Evolutionary conservation across 805 yeast species (phyloP), one percentile per base, ranked within the genome.

Genomic region (Saturnispora ahearnii): DNA sequence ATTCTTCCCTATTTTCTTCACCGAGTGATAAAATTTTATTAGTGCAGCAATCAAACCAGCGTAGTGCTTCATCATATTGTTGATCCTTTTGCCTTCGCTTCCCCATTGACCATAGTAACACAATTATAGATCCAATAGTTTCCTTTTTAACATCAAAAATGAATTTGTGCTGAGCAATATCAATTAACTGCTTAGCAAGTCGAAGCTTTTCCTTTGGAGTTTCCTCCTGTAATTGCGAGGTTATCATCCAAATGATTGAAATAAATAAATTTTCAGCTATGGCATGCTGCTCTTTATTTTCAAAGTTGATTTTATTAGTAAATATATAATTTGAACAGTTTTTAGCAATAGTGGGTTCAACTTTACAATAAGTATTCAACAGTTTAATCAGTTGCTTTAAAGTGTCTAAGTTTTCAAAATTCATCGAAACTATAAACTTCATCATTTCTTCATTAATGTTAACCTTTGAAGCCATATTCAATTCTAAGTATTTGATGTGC

Each of bases 31-130:
- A 22, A 21, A 37, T 15, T 5, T 59, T 49, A 43, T 47, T 53
- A 13, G 45, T 41, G 18, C 55, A 53, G n/a, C 55, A 44, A 6
- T 52, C 46, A 24, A 58, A 52, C 61, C 62, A 60, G 12, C 38
- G 38, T 1, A 55, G 22, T 1, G 59, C 53, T 11, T 38, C 44
- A 3, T 15, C 10, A 37, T 24, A 50, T 1, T 53, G 62, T 13
- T 41, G 45, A 6, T 40, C 49, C 31, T 59, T 72, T 29, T 59
- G 61, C 15, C 57, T 53, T 15, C 56, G 53, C 37, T 69, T 69
- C 0, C 71, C 74, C 18, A 56, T 48, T 44, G 70, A 71, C 74
- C 75, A 73, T 18, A 73, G 50, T 28, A 72, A 50, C 1, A 73
- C 63, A 0, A 68, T 59, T 5, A 66, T 46, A 40, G 71, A 59